Evolutionary conservation across 2,329 filamentous ascomycete species (phyloP).

Genomic region (Sclerotinia nivalis): DNA sequence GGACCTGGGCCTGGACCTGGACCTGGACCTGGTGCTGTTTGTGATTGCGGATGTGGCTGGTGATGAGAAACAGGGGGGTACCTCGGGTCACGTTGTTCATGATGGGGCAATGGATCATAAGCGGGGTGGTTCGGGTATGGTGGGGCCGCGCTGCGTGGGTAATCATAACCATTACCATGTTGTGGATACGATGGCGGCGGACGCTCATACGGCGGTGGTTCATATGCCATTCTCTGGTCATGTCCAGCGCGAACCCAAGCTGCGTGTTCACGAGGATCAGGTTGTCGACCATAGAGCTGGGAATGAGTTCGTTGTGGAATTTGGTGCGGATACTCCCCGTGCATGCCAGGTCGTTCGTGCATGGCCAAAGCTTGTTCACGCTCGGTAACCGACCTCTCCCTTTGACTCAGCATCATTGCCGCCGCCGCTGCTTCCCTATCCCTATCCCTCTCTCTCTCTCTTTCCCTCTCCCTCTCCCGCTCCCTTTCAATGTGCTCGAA

Average conservation of each 20-base stretch:
- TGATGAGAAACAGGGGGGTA: constrained; percentile 43
- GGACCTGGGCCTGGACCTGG: no score
- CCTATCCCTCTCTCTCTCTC: constrained; percentile 39
- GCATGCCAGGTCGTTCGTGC: constrained; percentile 27
- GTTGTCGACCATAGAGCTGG: constrained; percentile 32
- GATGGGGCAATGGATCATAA: constrained; percentile 31
- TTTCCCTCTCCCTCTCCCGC: constrained; percentile 34
- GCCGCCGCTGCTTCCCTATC: constrained; percentile 27
- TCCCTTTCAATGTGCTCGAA: constrained; percentile 58
- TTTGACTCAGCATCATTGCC: constrained; percentile 1
- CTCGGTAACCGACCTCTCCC: constrained; percentile 10
- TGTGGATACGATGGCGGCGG: constrained; percentile 25
- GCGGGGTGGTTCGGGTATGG: constrained; percentile 34
- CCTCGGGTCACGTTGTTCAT: constrained; percentile 35
- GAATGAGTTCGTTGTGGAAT: constrained; percentile 34
- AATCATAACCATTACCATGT: constrained; percentile 35
- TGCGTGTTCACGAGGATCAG: constrained; percentile 37
- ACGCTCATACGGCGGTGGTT: constrained; percentile 26
- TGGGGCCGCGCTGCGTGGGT: constrained; percentile 33
- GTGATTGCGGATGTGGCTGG: constrained; percentile 41
- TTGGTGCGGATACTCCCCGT: constrained; percentile 36
- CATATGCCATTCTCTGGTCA: constrained; percentile 30
- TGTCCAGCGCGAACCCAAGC: constrained; percentile 38
- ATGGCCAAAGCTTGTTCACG: constrained; percentile 45
- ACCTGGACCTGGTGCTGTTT: constrained; percentile 35